These are phyloP conservation scores for Geotrichum siamense DNA, from an alignment of 1,139 yeast species.

Conservation along the genomic window DNA sequence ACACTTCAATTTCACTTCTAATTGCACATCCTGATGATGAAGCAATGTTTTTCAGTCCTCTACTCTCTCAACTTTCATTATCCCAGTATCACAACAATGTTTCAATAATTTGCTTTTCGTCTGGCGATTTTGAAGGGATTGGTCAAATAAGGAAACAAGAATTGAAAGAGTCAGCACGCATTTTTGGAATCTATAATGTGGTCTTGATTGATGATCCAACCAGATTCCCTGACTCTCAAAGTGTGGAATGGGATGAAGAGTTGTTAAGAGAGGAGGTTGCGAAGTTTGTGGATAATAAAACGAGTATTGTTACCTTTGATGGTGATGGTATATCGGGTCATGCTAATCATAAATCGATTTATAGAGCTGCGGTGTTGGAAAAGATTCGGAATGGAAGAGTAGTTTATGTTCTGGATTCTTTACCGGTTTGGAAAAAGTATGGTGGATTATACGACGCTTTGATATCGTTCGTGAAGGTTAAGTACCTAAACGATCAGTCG, in stretches of 20 bases:
- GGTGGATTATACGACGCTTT: constrained; percentile 31
- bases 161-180: constrained; percentile 47
- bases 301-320: constrained; percentile 74
- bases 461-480: constrained; percentile 17
- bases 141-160: constrained; percentile 60
- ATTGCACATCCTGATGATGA: constrained; percentile 99
- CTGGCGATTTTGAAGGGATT: constrained; percentile 69
- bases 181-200: constrained; percentile 47
- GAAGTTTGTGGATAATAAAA: constrained; percentile 24
- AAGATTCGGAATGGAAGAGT: constrained; percentile 6
- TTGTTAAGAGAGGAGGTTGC: constrained; percentile 33
- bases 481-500: not conserved
- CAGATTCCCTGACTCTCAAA: constrained; percentile 63
- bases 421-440: constrained; percentile 37
- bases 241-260: constrained; percentile 53
- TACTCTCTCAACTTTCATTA: constrained; percentile 40
- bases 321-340: constrained; percentile 76
- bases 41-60: constrained; percentile 93
- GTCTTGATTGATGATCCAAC: constrained; percentile 41
- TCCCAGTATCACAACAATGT: constrained; percentile 46
- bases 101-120: constrained; percentile 62
- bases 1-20: constrained; percentile 38
- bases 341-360: constrained; percentile 70
- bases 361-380: constrained; percentile 42
- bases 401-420: constrained; percentile 29